These are phyloP conservation scores for Trichoderma oligosporum DNA, from an alignment of 2,329 filamentous ascomycete genomes.

Conservation along the genomic window DNA sequence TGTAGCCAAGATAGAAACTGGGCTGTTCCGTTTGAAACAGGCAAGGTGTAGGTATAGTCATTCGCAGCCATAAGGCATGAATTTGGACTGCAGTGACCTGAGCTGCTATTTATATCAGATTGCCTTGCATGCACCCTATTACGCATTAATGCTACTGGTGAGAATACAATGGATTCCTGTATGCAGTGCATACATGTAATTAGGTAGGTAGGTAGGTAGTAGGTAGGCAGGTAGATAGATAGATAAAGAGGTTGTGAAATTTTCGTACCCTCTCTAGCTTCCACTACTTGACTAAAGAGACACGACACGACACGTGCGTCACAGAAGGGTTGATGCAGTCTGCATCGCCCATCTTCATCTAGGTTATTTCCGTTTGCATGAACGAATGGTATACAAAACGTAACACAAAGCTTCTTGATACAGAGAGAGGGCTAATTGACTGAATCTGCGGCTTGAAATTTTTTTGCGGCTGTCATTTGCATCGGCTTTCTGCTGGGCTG, in stretches of 20 bases:
- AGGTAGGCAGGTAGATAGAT: too few species aligned
- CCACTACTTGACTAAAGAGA: not conserved
- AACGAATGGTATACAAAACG: slow-evolving; percentile 3
- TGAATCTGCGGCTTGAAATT: not conserved
- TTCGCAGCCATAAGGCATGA: slow-evolving; percentile 18
- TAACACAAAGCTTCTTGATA: not conserved
- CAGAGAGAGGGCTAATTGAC: not conserved
- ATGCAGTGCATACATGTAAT: slow-evolving; percentile 1
- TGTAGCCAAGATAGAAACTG: not conserved
- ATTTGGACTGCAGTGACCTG: slow-evolving; percentile 20
- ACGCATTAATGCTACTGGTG: slow-evolving; percentile 1
- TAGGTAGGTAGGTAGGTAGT: not conserved
- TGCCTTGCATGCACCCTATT: slow-evolving; percentile 10
- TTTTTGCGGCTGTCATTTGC: slow-evolving; percentile 2
- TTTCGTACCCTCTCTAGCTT: not conserved
- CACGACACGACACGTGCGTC: slow-evolving; percentile 15
- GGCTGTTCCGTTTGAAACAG: not conserved
- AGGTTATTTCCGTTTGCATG: slow-evolving; percentile 2
- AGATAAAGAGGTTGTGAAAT: not conserved
- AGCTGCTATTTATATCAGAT: too few species aligned
- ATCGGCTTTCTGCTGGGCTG: not conserved
- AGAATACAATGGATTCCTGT: not conserved
- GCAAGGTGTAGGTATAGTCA: not conserved
- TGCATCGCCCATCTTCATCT: slow-evolving; percentile 14
- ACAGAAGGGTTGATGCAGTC: slow-evolving; percentile 11